These are phyloP conservation scores for Crepidotus variabilis DNA, from an alignment of 768 basidiomycete species.

Conservation along the genomic window DNA sequence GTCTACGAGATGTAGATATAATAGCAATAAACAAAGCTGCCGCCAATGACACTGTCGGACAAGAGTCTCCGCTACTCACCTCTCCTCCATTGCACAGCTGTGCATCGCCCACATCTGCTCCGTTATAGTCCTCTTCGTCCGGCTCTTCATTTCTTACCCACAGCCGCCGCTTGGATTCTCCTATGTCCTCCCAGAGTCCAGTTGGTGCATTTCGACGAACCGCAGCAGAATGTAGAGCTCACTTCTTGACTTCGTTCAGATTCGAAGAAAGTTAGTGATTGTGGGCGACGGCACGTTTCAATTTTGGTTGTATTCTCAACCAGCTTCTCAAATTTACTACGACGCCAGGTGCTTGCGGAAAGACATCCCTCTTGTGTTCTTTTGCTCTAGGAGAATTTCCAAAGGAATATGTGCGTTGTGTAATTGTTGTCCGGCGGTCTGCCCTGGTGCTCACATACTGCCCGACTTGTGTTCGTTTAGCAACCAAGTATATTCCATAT, in stretches of 20 bases:
- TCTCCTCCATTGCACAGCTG: neutral
- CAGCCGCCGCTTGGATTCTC: slow-evolving; percentile 3
- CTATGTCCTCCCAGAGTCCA: slow-evolving; percentile 53
- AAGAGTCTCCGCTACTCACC: slow-evolving; percentile 4
- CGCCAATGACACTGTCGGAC: neutral
- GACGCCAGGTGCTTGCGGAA: slow-evolving; percentile 86
- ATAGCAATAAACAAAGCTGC: slow-evolving; percentile 7
- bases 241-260: slow-evolving; percentile 39
- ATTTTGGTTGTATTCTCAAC: slow-evolving; percentile 8
- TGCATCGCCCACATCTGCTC: slow-evolving; percentile 9
- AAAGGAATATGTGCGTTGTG: slow-evolving; percentile 81
- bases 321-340: slow-evolving; percentile 19
- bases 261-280: slow-evolving; percentile 92
- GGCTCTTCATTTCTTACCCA: slow-evolving; percentile 6
- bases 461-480: slow-evolving; percentile 25
- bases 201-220: slow-evolving; percentile 34
- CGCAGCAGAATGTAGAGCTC: slow-evolving; percentile 6
- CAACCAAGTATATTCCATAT: slow-evolving; percentile 50
- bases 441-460: slow-evolving; percentile 11
- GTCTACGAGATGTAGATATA: neutral
- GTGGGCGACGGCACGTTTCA: slow-evolving; percentile 85
- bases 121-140: slow-evolving; percentile 18
- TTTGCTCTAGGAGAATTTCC: slow-evolving; percentile 95
- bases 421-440: slow-evolving; percentile 6
- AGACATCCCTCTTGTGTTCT: slow-evolving; percentile 87